A percentile compares a stretch with the other conserved stretches of the same genome.
Evolutionary conservation across 306 rosid species (phyloP).

Genomic region (Senna siamea): DNA sequence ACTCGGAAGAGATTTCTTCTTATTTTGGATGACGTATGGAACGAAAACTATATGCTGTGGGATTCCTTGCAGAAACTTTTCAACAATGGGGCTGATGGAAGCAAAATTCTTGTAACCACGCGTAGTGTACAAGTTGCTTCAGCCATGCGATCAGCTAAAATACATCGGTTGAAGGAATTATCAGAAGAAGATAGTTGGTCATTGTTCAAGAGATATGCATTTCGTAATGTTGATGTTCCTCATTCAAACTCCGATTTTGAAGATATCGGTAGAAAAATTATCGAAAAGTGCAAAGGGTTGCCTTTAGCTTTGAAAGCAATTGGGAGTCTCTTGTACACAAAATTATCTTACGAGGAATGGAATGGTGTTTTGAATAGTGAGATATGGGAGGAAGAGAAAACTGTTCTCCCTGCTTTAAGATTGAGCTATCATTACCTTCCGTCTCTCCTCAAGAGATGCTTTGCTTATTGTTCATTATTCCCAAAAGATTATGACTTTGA

Average conservation of each 20-base stretch:
- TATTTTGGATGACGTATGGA: conserved; percentile 47
- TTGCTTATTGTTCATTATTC: conserved; percentile 47
- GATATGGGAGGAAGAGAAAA: conserved; percentile 26
- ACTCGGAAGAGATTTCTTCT: conserved; percentile 26
- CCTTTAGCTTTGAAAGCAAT: conserved; percentile 46
- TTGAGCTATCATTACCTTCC: conserved; percentile 41
- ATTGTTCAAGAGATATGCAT: conserved; percentile 28
- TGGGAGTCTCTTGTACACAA: conserved; percentile 37
- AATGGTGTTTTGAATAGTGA: conserved; percentile 12
- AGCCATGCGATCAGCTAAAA: background rate
- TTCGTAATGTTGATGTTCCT: background rate
- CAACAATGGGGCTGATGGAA: conserved; percentile 25
- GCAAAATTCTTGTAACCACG: conserved; percentile 42
- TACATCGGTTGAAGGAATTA: background rate
- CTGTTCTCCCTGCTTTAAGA: conserved; percentile 31
- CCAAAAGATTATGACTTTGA: conserved; percentile 34
- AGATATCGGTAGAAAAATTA: conserved; percentile 29
- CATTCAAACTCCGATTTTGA: background rate
- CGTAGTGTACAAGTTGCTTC: conserved; percentile 35
- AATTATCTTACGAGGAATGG: conserved; percentile 23
- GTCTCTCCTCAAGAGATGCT: conserved; percentile 36
- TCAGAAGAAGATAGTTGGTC: conserved; percentile 30
- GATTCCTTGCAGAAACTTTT: conserved; percentile 13
- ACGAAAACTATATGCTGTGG: conserved; percentile 30
- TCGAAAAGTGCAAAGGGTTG: conserved; percentile 33